Base-by-base conservation (phyloP, 2,329 filamentous ascomycete species). In the Cadophora sp. region DNA sequence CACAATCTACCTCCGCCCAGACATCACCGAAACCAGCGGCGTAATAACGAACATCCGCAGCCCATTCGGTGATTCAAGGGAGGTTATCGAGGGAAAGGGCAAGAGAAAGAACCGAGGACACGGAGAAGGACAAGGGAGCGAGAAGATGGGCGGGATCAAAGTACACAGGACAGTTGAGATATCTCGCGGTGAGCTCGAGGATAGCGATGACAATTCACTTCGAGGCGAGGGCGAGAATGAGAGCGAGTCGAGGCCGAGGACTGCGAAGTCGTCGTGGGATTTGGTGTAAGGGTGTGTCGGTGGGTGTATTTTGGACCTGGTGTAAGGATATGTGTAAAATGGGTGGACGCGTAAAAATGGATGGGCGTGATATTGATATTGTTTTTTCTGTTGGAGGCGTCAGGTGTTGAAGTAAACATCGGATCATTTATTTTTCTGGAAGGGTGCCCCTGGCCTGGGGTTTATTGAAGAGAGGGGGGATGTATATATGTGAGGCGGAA, bases 21-120 rank as follows among this genome's bases (percentile, higher is more conserved):
- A 36, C 30, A 39, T 20, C 4, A 20, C 33, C 20, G 30, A 56
- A 7, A 56, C 53, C 18, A n/a, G n/a, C 43, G 43, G 43, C 16
- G 30, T 55, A 36, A 55, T 27, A 27, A 55, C 30, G 22, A 55
- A 55, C 16, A 39, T 36, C 53, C 30, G 30, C 9, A 39, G 33
- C 36, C 30, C 30, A 39, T 56, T 56, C 33, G 30, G 53, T 9
- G 41, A 43, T n/a, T 59, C 39, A 27, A 59, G 56, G n/a, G 56
- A 59, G 22, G 36, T 13, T 14, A 30, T 43, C 36, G 6, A 45
- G 36, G 55, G 4, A 7, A 36, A 6, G 3, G 14, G n/a, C 6
- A 30, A 30, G 27, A 6, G 27, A 30, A 3, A 36, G 4, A n/a
- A n/a, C n/a, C n/a, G n/a, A n/a, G 27, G 50, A 16, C 18, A 39